Conservation (phyloP, 495 filamentous ascomycete species). For the Neurospora sp. region DNA sequence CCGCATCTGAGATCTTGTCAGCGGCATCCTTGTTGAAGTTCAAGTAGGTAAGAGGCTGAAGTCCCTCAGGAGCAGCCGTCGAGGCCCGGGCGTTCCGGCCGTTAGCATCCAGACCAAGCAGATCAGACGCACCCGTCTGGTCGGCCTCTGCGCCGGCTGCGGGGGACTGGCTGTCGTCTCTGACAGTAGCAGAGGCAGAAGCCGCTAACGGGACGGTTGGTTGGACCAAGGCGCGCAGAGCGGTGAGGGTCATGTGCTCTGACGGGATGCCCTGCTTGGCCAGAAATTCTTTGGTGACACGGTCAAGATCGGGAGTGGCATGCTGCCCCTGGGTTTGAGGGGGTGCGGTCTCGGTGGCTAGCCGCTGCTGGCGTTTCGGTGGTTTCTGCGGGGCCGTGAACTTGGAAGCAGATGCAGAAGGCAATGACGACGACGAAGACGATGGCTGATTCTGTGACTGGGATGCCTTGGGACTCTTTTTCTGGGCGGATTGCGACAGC, state of each 20-base stretch:
- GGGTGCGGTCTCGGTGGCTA: background rate
- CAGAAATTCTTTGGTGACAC: constrained; percentile 20
- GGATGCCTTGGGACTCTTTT: background rate
- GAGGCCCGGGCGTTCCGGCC: constrained; percentile 6
- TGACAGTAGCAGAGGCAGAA: background rate
- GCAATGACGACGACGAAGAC: background rate
- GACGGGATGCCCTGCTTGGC: constrained; percentile 22
- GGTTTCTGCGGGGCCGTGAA: background rate
- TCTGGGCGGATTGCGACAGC: constrained; percentile 1
- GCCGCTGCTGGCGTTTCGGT: background rate
- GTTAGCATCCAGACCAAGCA: constrained; percentile 19
- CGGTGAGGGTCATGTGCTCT: constrained; percentile 19
- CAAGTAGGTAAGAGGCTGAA: background rate
- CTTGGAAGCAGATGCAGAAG: background rate
- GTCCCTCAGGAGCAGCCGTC: background rate
- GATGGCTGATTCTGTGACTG: background rate
- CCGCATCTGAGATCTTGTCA: constrained; percentile 38
- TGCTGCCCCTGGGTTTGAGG: background rate
- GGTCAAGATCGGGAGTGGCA: constrained; percentile 17
- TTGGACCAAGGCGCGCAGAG: constrained; percentile 20
- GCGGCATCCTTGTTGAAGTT: constrained; percentile 18
- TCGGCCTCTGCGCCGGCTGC: constrained; percentile 4
- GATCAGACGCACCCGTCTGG: constrained; percentile 11
- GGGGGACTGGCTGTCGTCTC: constrained; percentile 3
- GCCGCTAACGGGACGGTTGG: constrained; percentile 8